Percentiles rank a stretch among this genome's conserved stretches.
Evolutionary conservation across 2,329 filamentous ascomycete genomes (phyloP).

Genomic region (Microsporum audouinii): DNA sequence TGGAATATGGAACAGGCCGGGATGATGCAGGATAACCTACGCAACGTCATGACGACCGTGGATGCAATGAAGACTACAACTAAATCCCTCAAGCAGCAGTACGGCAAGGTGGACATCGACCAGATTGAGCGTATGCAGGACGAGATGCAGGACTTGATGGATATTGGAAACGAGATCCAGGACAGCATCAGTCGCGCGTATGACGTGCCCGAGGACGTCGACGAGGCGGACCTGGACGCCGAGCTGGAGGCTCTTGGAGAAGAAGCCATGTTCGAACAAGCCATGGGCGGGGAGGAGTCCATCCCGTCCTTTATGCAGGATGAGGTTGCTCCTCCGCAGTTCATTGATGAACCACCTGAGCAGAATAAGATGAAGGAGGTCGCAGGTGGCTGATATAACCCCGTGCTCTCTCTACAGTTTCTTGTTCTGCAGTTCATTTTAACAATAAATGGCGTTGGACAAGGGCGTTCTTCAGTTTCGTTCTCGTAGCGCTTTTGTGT

Average conservation of each 20-base stretch:
- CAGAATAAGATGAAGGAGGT: constrained; percentile 71
- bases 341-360: constrained; percentile 83
- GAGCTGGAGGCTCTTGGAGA: constrained; percentile 90
- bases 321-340: constrained; percentile 67
- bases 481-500: background rate
- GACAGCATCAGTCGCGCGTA: constrained; percentile 85
- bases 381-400: constrained; percentile 36
- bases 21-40: constrained; percentile 97
- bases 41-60: constrained; percentile 96
- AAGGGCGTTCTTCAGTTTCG: background rate
- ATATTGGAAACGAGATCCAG: constrained; percentile 96
- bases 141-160: constrained; percentile 97
- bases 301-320: constrained; percentile 83
- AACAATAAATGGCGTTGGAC: background rate
- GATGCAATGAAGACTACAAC: constrained; percentile 96
- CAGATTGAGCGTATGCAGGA: constrained; percentile 97
- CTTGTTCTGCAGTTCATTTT: background rate
- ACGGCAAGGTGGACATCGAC: constrained; percentile 93
- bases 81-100: constrained; percentile 83
- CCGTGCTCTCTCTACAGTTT: background rate
- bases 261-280: constrained; percentile 77
- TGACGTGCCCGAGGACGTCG: constrained; percentile 91
- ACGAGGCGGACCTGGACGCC: constrained; percentile 90
- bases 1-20: constrained; percentile 99
- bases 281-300: constrained; percentile 48